Evolutionary conservation across 768 basidiomycete genomes (phyloP).

Genomic region (Suillus clintonianus): DNA sequence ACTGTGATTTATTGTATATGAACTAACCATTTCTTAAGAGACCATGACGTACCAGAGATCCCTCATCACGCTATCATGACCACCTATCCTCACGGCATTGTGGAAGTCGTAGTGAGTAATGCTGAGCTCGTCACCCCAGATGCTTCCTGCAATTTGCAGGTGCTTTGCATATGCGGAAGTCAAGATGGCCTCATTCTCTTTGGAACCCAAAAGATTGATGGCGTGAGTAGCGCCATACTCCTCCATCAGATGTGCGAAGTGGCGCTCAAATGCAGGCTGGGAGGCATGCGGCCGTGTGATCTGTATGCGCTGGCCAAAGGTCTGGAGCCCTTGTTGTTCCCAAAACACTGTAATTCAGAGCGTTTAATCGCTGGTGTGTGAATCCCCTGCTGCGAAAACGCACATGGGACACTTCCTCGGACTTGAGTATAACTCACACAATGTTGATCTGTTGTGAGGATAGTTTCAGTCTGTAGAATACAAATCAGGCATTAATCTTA

Average conservation of each 20-base stretch:
- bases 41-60: conserved; percentile 58
- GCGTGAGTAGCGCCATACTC: conserved; percentile 86
- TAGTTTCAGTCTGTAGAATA: conserved; percentile 73
- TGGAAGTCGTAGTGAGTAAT: conserved; percentile 97
- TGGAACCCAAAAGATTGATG: conserved; percentile 88
- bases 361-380: conserved; percentile 9
- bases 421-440: conserved; percentile 93
- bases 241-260: conserved; percentile 83
- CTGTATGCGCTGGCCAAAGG: conserved; percentile 92
- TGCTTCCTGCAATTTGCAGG: conserved; percentile 62
- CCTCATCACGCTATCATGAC: conserved; percentile 82
- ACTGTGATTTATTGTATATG: conserved; percentile 37
- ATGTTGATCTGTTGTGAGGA: conserved; percentile 84
- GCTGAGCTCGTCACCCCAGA: conserved; percentile 66
- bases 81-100: conserved; percentile 71
- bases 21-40: conserved; percentile 7
- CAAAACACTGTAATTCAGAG: conserved; percentile 74
- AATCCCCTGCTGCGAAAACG: conserved; percentile 34
- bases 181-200: conserved; percentile 88
- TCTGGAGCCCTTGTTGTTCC: conserved; percentile 96
- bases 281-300: conserved; percentile 95
- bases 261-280: conserved; percentile 95
- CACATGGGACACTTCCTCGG: conserved; percentile 93
- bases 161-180: conserved; percentile 84
- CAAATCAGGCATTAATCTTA: conserved; percentile 13